phyloP scores from a whole-genome alignment of 2,329 filamentous ascomycete genomes.

The Torrubiella hemipterigena region DNA sequence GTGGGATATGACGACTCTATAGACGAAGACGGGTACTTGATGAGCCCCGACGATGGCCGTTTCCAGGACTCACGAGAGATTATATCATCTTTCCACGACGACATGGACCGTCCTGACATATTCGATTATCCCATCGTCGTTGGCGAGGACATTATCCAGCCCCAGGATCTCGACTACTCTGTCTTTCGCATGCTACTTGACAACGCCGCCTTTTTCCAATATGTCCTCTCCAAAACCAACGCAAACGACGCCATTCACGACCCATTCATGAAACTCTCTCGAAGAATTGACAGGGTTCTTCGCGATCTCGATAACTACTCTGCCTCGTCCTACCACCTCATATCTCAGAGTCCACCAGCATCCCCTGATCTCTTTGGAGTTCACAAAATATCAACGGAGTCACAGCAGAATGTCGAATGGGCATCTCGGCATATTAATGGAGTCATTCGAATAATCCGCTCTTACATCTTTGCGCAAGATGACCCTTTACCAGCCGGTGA shows the following conservation, averaged over 20 bases:
- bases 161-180: slow-evolving; percentile 35
- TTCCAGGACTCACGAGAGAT: slow-evolving; percentile 39
- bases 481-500: slow-evolving; percentile 24
- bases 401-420: slow-evolving; percentile 31
- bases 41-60: not conserved
- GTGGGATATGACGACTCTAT: slow-evolving; percentile 16
- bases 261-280: slow-evolving; percentile 34
- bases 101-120: slow-evolving; percentile 30
- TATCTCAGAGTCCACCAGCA: not conserved
- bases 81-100: slow-evolving; percentile 30
- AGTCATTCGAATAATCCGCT: slow-evolving; percentile 29
- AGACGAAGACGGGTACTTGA: slow-evolving; percentile 21
- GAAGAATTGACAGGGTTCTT: slow-evolving; percentile 35
- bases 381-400: slow-evolving; percentile 16
- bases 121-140: slow-evolving; percentile 18
- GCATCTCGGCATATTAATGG: slow-evolving; percentile 33
- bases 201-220: slow-evolving; percentile 42
- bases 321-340: slow-evolving; percentile 4
- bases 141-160: slow-evolving; percentile 24
- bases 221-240: slow-evolving; percentile 34
- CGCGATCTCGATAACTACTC: slow-evolving; percentile 25
- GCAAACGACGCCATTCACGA: slow-evolving; percentile 31
- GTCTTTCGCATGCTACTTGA: slow-evolving; percentile 41
- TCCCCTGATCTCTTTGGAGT: not conserved
- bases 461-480: slow-evolving; percentile 25